Percentiles rank a stretch among this genome's conserved stretches.
Conservation (phyloP, 352 stramenopile species). For the Phytophthora quininea region DNA sequence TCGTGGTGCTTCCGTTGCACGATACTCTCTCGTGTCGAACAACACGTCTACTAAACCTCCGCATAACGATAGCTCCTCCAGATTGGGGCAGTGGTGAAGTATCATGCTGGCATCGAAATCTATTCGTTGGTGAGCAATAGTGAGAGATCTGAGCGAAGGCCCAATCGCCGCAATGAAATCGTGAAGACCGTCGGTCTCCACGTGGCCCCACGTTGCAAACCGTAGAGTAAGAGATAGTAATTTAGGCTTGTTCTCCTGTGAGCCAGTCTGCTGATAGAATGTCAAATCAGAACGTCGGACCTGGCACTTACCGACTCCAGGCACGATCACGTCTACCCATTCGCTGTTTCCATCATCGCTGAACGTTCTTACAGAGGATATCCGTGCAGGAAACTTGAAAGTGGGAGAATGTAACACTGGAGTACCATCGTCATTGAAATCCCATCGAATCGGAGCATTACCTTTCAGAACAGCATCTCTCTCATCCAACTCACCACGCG, state of each 20-base stretch:
- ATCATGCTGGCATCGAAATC: neutral
- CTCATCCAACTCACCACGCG: neutral
- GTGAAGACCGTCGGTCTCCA: neutral
- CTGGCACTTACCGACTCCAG: neutral
- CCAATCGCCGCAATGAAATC: neutral
- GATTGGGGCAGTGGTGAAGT: neutral
- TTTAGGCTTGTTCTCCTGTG: too few species aligned
- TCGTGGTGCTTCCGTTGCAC: too few species aligned
- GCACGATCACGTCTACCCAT: neutral
- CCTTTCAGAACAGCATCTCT: neutral
- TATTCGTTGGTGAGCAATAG: neutral
- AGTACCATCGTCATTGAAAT: neutral
- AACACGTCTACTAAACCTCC: neutral
- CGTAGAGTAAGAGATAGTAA: neutral
- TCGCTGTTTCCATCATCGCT: conserved; percentile 1
- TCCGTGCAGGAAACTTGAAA: neutral
- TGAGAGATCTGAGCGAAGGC: neutral
- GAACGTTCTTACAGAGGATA: neutral
- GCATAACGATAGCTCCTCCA: neutral
- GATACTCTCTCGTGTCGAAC: neutral
- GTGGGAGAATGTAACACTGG: neutral
- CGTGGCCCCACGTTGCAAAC: neutral
- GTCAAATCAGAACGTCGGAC: neutral
- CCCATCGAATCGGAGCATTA: neutral
- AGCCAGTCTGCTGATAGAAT: too few species aligned